Conservation (phyloP, 1,284 basidiomycete species). For the Marasmius sp. region DNA sequence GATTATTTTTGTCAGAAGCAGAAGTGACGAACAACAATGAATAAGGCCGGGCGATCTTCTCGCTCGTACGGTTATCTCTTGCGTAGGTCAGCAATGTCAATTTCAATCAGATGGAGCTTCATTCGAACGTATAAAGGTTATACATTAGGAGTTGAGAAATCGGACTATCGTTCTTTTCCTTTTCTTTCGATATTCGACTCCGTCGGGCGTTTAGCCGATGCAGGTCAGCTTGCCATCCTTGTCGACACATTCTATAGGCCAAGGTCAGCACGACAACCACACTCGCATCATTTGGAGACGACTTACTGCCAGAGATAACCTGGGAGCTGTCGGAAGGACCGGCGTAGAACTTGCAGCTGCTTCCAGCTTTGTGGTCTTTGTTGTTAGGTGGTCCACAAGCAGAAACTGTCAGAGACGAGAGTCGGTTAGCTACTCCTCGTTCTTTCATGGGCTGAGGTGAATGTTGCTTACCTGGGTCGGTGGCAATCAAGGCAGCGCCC, state of each 20-base stretch:
- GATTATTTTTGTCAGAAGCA: too few species aligned
- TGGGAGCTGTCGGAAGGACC: neutral
- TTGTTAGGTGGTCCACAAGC: slow-evolving; percentile 3
- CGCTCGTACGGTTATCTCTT: too few species aligned
- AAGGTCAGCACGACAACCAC: too few species aligned
- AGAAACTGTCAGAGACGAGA: neutral
- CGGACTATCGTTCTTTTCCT: too few species aligned
- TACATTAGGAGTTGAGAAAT: too few species aligned
- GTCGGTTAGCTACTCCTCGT: neutral
- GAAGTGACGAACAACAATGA: too few species aligned
- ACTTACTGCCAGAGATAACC: neutral
- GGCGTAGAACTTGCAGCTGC: slow-evolving; percentile 1
- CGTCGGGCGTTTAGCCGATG: neutral
- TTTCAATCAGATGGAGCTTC: too few species aligned
- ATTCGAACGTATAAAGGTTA: too few species aligned
- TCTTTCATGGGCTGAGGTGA: neutral
- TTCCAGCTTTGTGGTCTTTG: neutral
- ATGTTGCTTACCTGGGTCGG: neutral
- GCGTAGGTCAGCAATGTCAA: too few species aligned
- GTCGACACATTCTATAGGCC: neutral
- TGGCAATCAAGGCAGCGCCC: slow-evolving; percentile 1
- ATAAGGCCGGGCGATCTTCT: too few species aligned
- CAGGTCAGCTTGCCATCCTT: neutral
- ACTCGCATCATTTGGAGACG: too few species aligned
- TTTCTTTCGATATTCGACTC: too few species aligned